phyloP scores from a whole-genome alignment of 202 grass and related monocot species.

The Alloteropsis angusta region DNA sequence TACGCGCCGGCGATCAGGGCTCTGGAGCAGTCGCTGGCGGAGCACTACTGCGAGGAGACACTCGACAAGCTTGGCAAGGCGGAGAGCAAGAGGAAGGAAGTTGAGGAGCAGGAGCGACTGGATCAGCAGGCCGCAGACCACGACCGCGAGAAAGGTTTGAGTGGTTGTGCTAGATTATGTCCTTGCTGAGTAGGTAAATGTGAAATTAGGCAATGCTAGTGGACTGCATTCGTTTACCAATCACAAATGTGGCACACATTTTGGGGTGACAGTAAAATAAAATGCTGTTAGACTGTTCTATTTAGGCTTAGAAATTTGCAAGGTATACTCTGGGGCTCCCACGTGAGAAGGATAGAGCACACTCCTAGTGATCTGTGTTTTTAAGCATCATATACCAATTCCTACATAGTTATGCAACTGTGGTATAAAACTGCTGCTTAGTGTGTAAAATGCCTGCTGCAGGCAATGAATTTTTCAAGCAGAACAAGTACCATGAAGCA shows the following conservation, averaged over 20 bases:
- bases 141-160: constrained; percentile 46
- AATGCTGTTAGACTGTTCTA: neutral
- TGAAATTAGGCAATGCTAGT: neutral
- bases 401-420: neutral
- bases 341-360: neutral
- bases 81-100: constrained; percentile 23
- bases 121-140: constrained; percentile 40
- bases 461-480: constrained; percentile 51
- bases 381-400: neutral
- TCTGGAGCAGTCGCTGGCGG: constrained; percentile 38
- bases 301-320: neutral
- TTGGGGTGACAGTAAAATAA: neutral
- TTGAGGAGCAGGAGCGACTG: constrained; percentile 44
- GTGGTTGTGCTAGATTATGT: neutral
- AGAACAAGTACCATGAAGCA: constrained; percentile 47
- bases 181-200: constrained; percentile 4
- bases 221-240: neutral
- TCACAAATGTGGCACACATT: neutral
- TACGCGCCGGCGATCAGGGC: constrained; percentile 35
- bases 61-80: constrained; percentile 32
- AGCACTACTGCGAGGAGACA: constrained; percentile 41
- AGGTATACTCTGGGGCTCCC: neutral
- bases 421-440: neutral
- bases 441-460: neutral
- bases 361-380: constrained; percentile 9